Evolutionary conservation across 192 early-diverging fungal genomes (phyloP), one percentile per base, ranked within the genome.

Genomic region (Coemansia sp.): DNA sequence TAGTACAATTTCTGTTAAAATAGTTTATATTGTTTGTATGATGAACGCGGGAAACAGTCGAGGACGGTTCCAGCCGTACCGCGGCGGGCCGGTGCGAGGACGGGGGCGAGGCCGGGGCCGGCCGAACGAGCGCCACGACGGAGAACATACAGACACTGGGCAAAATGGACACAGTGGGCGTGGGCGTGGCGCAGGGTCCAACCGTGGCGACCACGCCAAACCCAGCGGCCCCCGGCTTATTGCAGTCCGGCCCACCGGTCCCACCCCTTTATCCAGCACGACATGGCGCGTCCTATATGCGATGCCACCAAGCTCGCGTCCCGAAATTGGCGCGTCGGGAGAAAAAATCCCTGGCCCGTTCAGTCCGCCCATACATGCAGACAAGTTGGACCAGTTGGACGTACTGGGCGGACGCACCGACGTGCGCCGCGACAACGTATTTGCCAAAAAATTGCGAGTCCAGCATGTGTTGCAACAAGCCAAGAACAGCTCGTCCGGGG

Each of bases 381-480:
- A 32, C 32, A 5, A 32, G 32, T 7, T 32, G 32, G 32, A 32
- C 32, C 32, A 32, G 32, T 1, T 32, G 32, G 32, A 7, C 32
- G 32, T 32, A 7, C 32, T 32, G 6, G 32, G 32, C 32, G 32
- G 32, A 32, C 32, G 32, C 32, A 32, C 32, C 32, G 3, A 29
- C 27, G 32, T 32, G 32, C 32, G 23, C 63, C 77, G 5, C 77
- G 73, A 73, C 61, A 75, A 76, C 41, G 58, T 35, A 0, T 63
- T 60, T 65, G 68, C 59, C 0, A 66, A 69, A 63, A 75, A 72
- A 21, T 74, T 66, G 59, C 55, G 75, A 4, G 75, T 75, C 15
- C 74, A 77, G 32, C 65, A 71, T 62, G 53, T 82, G 22, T 75
- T 82, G 24, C 70, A 76, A 54, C 80, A 82, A 49, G 74, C 80